A percentile compares a stretch with the other conserved stretches of the same genome.
Evolutionary conservation across 768 basidiomycete genomes (phyloP).

Genomic region (Floccularia luteovirens): DNA sequence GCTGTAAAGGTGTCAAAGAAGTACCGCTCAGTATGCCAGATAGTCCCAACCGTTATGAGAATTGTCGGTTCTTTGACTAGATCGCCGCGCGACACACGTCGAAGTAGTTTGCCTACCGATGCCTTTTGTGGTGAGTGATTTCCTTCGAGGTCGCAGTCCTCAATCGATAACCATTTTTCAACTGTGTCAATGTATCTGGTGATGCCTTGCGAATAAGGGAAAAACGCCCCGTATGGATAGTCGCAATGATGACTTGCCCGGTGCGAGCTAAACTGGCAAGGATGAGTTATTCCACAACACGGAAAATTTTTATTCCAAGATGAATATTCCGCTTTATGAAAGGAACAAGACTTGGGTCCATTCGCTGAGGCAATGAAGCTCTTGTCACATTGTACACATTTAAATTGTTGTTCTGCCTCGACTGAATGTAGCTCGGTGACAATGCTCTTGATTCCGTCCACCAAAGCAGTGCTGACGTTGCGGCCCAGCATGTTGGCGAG

Average conservation of each 20-base stretch:
- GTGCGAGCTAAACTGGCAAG: slow-evolving; percentile 26
- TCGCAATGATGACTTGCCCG: slow-evolving; percentile 31
- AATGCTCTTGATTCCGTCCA: slow-evolving; percentile 26
- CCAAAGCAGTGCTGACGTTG: slow-evolving; percentile 23
- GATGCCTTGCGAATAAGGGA: slow-evolving; percentile 21
- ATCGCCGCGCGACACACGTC: slow-evolving; percentile 25
- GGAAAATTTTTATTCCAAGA: slow-evolving; percentile 24
- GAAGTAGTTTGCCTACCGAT: slow-evolving; percentile 20
- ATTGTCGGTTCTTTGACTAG: slow-evolving; percentile 24
- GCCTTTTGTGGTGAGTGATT: slow-evolving; percentile 18
- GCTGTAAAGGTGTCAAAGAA: slow-evolving; percentile 30
- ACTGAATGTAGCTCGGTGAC: slow-evolving; percentile 22
- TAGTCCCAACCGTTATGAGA: slow-evolving; percentile 25
- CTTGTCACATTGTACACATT: slow-evolving; percentile 30
- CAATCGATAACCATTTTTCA: slow-evolving; percentile 22
- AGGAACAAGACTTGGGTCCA: slow-evolving; percentile 29
- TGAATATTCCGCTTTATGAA: slow-evolving; percentile 25
- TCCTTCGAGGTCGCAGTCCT: slow-evolving; percentile 29
- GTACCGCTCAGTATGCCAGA: slow-evolving; percentile 24
- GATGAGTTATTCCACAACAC: slow-evolving; percentile 25
- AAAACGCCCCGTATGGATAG: slow-evolving; percentile 31
- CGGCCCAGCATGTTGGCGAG: slow-evolving; percentile 22
- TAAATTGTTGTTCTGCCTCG: slow-evolving; percentile 28
- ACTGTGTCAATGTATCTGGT: slow-evolving; percentile 23
- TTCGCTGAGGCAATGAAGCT: slow-evolving; percentile 27